phyloP scores from a whole-genome alignment of 2,329 filamentous ascomycete species.

The Chrysoporthe cubensis region DNA sequence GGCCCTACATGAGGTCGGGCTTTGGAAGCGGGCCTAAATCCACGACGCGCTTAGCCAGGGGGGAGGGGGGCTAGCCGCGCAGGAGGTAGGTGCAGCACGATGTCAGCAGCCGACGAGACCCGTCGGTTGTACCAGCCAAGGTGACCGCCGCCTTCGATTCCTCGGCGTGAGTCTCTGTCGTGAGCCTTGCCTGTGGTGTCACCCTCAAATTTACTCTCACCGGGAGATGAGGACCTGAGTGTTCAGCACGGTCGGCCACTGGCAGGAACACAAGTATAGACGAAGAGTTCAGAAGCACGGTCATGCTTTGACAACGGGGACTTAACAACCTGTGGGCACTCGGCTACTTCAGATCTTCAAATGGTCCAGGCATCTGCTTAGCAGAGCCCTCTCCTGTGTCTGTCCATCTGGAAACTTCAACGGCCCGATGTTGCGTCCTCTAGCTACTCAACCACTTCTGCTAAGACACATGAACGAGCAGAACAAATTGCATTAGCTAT shows the following conservation, averaged over 20 bases:
- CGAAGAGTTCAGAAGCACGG: too few relatives aligned
- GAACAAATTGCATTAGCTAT: background rate
- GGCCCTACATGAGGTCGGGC: constrained; percentile 32
- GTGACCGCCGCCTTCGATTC: constrained; percentile 24
- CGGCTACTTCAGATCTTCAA: too few relatives aligned
- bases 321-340: too few relatives aligned
- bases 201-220: too few relatives aligned
- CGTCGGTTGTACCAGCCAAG: constrained; percentile 40
- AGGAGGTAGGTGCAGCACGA: constrained; percentile 51
- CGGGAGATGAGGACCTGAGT: too few relatives aligned
- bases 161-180: background rate
- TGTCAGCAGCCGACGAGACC: constrained; percentile 39
- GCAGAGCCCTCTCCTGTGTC: background rate
- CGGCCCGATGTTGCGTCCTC: background rate
- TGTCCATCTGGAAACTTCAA: background rate
- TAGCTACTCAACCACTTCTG: background rate
- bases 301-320: too few relatives aligned
- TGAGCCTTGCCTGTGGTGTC: background rate
- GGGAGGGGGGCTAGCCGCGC: constrained; percentile 48
- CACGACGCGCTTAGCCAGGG: constrained; percentile 51
- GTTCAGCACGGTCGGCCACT: too few relatives aligned
- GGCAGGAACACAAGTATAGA: too few relatives aligned
- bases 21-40: constrained; percentile 48
- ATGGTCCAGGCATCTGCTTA: too few relatives aligned
- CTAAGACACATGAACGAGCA: background rate